Percentiles rank a stretch among this genome's conserved stretches.
Conservation (phyloP, 305 asterid species). For the Plantago coronopus region DNA sequence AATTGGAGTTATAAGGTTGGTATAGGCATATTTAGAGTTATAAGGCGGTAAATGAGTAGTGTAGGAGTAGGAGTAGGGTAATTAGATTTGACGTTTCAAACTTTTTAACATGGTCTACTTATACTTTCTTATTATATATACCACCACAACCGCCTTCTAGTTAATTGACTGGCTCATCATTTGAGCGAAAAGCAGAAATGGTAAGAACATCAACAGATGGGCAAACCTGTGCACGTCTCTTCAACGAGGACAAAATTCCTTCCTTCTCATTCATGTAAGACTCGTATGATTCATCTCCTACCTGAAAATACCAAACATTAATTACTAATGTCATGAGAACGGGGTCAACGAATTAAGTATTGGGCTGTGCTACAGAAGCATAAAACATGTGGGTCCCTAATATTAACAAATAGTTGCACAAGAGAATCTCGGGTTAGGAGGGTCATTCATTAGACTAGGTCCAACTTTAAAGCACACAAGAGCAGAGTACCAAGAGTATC, state of each 20-base stretch:
- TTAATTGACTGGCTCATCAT: not conserved
- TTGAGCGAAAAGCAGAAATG: not conserved
- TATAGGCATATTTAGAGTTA: too few species aligned
- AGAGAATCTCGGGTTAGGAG: not conserved
- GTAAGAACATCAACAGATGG: not conserved
- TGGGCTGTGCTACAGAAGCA: conserved; percentile 14
- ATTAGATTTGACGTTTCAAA: too few species aligned
- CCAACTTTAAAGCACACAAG: not conserved
- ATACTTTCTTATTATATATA: too few species aligned
- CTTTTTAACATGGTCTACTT: too few species aligned
- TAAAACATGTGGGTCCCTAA: not conserved
- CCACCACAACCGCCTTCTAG: not conserved
- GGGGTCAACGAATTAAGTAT: conserved; percentile 5
- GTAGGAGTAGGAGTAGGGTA: too few species aligned
- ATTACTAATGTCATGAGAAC: not conserved
- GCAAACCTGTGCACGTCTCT: conserved; percentile 88
- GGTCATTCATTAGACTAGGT: too few species aligned
- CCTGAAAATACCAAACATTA: conserved; percentile 37
- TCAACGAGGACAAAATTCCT: conserved; percentile 75
- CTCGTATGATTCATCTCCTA: conserved; percentile 89
- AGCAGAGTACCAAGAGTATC: too few species aligned
- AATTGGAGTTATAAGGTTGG: too few species aligned
- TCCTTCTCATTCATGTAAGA: conserved; percentile 73
- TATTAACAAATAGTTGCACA: too few species aligned
- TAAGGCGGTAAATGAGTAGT: too few species aligned